phyloP scores from a whole-genome alignment of 805 yeast genomes.

The Trichomonascus vanleenenianus region DNA sequence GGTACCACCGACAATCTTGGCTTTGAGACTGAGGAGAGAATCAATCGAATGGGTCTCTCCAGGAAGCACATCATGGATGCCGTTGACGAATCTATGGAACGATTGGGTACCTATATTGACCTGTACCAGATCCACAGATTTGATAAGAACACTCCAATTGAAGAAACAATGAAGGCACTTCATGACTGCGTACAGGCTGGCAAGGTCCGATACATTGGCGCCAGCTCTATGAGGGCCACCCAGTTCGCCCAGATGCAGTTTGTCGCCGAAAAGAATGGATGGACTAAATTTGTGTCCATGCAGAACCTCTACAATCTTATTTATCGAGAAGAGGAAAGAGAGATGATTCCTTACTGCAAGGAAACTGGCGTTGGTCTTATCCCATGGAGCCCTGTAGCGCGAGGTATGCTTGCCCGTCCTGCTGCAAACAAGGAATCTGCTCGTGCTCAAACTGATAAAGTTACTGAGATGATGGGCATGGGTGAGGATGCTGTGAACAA shows the following conservation, averaged over 20 bases:
- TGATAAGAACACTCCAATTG: slow-evolving; percentile 41
- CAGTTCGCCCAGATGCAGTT: slow-evolving; percentile 47
- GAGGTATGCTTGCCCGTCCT: slow-evolving; percentile 50
- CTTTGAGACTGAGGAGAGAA: slow-evolving; percentile 3
- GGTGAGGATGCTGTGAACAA: slow-evolving; percentile 14
- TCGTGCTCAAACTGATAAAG: slow-evolving; percentile 1
- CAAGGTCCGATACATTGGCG: slow-evolving; percentile 51
- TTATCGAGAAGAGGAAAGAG: slow-evolving; percentile 59
- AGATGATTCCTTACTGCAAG: slow-evolving; percentile 48
- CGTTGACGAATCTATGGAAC: slow-evolving; percentile 32
- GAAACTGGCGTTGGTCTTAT: slow-evolving; percentile 46
- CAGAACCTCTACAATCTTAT: slow-evolving; percentile 52
- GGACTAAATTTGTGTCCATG: slow-evolving; percentile 53
- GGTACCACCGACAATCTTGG: neutral
- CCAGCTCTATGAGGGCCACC: slow-evolving; percentile 52
- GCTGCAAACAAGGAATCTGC: slow-evolving; percentile 1
- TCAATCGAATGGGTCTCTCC: slow-evolving; percentile 35
- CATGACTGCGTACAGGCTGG: slow-evolving; percentile 45
- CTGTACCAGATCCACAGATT: slow-evolving; percentile 50
- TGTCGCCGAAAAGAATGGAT: slow-evolving; percentile 47
- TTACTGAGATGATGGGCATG: neutral
- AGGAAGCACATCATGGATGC: slow-evolving; percentile 43
- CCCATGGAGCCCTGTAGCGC: slow-evolving; percentile 56
- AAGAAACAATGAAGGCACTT: slow-evolving; percentile 50
- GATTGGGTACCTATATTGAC: slow-evolving; percentile 44